A percentile compares a stretch with the other conserved stretches of the same genome.
Conservation (phyloP, 2,329 filamentous ascomycete genomes). For the Fusarium annulatum region DNA sequence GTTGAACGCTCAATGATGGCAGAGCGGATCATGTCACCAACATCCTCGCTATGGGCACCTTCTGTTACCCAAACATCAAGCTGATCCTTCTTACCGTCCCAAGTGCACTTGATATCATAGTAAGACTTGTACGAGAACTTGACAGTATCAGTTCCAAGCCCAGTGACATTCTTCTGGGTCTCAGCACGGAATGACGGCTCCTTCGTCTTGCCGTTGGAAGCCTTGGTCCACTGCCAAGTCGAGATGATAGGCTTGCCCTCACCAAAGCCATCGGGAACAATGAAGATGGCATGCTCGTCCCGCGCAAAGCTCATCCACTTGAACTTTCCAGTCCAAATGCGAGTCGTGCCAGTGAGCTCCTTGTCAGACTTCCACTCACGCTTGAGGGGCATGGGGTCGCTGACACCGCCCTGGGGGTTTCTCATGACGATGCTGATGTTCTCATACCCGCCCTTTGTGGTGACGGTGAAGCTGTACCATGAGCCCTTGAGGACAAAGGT, state of each 20-base stretch:
- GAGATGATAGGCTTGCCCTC: constrained; percentile 34
- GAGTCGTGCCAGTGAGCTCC: background rate
- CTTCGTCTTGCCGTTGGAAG: constrained; percentile 4
- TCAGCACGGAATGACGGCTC: constrained; percentile 3
- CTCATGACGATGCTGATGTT: constrained; percentile 24
- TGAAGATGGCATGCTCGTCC: constrained; percentile 34
- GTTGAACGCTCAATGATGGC: constrained; percentile 16
- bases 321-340: constrained; percentile 40
- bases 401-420: background rate
- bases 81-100: constrained; percentile 23
- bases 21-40: constrained; percentile 10
- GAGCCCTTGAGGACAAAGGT: constrained; percentile 16
- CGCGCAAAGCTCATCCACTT: constrained; percentile 20
- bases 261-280: constrained; percentile 33
- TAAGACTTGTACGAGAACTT: constrained; percentile 24
- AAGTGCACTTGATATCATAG: constrained; percentile 26
- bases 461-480: constrained; percentile 21
- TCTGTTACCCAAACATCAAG: constrained; percentile 21
- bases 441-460: constrained; percentile 18
- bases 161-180: background rate
- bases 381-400: background rate
- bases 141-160: background rate
- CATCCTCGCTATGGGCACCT: background rate
- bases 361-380: constrained; percentile 25
- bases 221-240: constrained; percentile 31